Percentiles rank a stretch among this genome's conserved stretches.
Conservation (phyloP, 768 basidiomycete genomes). For the Tylopilus felleus region DNA sequence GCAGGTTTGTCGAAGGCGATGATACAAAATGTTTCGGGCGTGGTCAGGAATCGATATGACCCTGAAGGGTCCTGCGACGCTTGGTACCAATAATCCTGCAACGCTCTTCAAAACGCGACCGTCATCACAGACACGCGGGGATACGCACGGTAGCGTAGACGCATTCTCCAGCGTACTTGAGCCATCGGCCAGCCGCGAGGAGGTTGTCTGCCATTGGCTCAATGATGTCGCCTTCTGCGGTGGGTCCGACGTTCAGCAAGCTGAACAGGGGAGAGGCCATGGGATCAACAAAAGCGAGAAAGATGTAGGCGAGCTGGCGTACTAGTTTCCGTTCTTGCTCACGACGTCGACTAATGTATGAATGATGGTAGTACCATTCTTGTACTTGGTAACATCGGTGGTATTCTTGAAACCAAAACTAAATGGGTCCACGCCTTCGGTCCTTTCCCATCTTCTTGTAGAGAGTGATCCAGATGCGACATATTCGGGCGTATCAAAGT, state of each 20-base stretch:
- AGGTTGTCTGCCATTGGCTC: constrained; percentile 45
- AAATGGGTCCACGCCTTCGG: constrained; percentile 54
- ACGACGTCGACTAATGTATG: constrained; percentile 54
- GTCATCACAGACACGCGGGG: neutral
- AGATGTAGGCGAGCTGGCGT: constrained; percentile 12
- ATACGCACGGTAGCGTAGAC: constrained; percentile 49
- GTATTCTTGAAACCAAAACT: constrained; percentile 48
- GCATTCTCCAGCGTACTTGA: constrained; percentile 47
- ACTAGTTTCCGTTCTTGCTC: constrained; percentile 64
- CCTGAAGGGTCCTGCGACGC: constrained; percentile 36
- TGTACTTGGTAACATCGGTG: constrained; percentile 43
- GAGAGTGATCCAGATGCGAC: constrained; percentile 45
- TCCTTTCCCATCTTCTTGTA: constrained; percentile 52
- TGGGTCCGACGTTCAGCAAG: constrained; percentile 52
- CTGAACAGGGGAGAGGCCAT: constrained; percentile 24
- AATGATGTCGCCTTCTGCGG: constrained; percentile 52
- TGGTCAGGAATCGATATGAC: constrained; percentile 46
- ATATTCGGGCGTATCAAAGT: constrained; percentile 58
- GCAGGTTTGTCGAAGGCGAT: constrained; percentile 40
- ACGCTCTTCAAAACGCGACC: neutral
- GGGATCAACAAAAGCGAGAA: neutral
- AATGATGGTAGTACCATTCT: constrained; percentile 46
- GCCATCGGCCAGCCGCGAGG: constrained; percentile 50
- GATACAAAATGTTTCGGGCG: constrained; percentile 49
- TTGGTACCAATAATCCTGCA: constrained; percentile 48